A percentile compares a stretch with the other conserved stretches of the same genome.
Evolutionary conservation across 768 basidiomycete genomes (phyloP).

Genomic region (Tremella mesenterica): DNA sequence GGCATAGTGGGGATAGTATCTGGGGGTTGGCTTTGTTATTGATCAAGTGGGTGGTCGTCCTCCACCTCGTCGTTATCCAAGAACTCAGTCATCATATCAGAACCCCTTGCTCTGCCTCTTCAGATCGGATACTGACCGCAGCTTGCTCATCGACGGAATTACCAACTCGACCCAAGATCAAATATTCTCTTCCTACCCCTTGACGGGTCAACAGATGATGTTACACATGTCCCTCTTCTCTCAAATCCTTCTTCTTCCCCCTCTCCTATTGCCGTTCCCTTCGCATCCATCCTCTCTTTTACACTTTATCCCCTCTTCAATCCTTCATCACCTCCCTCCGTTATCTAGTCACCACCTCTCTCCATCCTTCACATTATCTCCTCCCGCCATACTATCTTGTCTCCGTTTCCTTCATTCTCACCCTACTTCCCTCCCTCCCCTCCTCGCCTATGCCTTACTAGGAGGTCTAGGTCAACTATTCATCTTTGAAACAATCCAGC

Average conservation of each 20-base stretch:
- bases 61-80: slow-evolving; percentile 58
- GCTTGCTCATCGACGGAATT: slow-evolving; percentile 83
- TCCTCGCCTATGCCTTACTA: slow-evolving; percentile 75
- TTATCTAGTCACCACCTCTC: slow-evolving; percentile 4
- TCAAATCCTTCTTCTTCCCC: slow-evolving; percentile 58
- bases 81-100: too few species aligned
- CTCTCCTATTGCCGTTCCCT: slow-evolving; percentile 54
- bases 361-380: slow-evolving; percentile 9
- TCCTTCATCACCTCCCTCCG: slow-evolving; percentile 47
- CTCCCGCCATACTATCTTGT: slow-evolving; percentile 47
- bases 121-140: slow-evolving; percentile 42
- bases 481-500: slow-evolving; percentile 75
- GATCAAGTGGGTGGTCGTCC: slow-evolving; percentile 37
- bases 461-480: slow-evolving; percentile 94
- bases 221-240: slow-evolving; percentile 93
- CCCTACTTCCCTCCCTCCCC: slow-evolving; percentile 62
- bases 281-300: slow-evolving; percentile 60
- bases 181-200: slow-evolving; percentile 69
- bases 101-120: too few species aligned
- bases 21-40: slow-evolving; percentile 46
- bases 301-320: too few species aligned
- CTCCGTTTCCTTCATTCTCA: slow-evolving; percentile 67
- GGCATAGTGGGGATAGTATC: slow-evolving; percentile 48
- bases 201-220: slow-evolving; percentile 97
- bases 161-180: slow-evolving; percentile 96